Conservation (phyloP, 2,329 filamentous ascomycete species). For the Colletotrichum sojae region DNA sequence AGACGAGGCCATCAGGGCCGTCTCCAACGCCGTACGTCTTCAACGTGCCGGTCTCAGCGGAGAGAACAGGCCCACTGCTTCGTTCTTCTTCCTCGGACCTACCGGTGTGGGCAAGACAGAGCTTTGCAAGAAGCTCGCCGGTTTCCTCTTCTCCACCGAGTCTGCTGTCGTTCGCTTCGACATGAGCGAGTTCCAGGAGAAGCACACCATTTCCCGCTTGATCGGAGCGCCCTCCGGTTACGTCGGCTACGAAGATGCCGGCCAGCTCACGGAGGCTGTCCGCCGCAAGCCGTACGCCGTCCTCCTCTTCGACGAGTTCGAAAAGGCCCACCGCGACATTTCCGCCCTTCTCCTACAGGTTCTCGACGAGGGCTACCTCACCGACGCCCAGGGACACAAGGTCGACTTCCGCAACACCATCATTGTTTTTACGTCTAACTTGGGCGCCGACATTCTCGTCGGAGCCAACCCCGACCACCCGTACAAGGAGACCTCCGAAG, state of each 20-base stretch:
- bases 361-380: constrained; percentile 95
- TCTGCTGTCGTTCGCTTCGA: constrained; percentile 94
- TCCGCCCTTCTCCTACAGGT: constrained; percentile 93
- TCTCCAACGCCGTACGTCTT: constrained; percentile 93
- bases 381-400: constrained; percentile 95
- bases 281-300: constrained; percentile 96
- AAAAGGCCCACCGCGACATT: constrained; percentile 97
- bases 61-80: constrained; percentile 91
- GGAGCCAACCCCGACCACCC: constrained; percentile 77
- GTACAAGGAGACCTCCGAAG: constrained; percentile 73
- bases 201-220: constrained; percentile 92
- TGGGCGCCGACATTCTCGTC: constrained; percentile 92
- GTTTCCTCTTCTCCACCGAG: constrained; percentile 93
- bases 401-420: constrained; percentile 97
- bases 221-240: constrained; percentile 96
- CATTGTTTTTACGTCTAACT: constrained; percentile 95
- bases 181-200: constrained; percentile 98
- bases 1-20: constrained; percentile 91
- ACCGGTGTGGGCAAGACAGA: constrained; percentile 98
- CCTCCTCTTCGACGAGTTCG: constrained; percentile 95
- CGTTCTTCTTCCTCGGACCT: constrained; percentile 97
- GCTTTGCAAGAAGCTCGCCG: constrained; percentile 94
- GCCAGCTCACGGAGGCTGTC: constrained; percentile 95
- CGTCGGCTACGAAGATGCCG: constrained; percentile 96
- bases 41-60: constrained; percentile 93